Conservation (phyloP, 2,329 filamentous ascomycete species). For the Penicillium sp. region DNA sequence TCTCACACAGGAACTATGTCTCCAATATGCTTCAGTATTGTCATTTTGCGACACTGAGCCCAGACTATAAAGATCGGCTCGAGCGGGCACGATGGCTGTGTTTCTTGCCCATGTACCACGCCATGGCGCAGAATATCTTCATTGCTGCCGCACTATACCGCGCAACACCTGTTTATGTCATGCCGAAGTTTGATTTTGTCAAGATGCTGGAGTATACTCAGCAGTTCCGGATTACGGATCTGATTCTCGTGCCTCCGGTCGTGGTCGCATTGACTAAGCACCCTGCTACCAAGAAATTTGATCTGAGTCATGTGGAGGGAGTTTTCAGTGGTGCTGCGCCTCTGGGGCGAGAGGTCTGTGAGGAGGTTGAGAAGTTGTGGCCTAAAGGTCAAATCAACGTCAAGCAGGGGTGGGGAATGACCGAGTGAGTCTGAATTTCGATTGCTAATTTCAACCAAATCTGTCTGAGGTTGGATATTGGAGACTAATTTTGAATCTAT, state of each 20-base stretch:
- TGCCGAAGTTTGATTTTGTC: constrained; percentile 75
- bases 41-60: constrained; percentile 49
- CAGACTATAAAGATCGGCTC: constrained; percentile 50
- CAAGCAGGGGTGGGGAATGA: constrained; percentile 86
- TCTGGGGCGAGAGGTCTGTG: constrained; percentile 53
- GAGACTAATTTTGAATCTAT: constrained; percentile 1
- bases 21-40: constrained; percentile 67
- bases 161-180: constrained; percentile 69
- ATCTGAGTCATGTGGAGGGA: constrained; percentile 65
- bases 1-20: constrained; percentile 75
- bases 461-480: neutral
- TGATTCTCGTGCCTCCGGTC: constrained; percentile 73
- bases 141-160: constrained; percentile 58
- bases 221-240: constrained; percentile 66
- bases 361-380: constrained; percentile 62
- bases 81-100: constrained; percentile 55
- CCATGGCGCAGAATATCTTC: constrained; percentile 71
- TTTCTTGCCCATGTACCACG: constrained; percentile 77
- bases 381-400: constrained; percentile 51
- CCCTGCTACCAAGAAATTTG: constrained; percentile 64
- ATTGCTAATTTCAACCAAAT: constrained; percentile 1
- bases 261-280: constrained; percentile 72
- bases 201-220: constrained; percentile 70
- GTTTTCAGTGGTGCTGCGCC: constrained; percentile 71
- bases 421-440: constrained; percentile 58